Conservation (phyloP, 2,329 filamentous ascomycete genomes). For the Incumbomyces delicatus region DNA sequence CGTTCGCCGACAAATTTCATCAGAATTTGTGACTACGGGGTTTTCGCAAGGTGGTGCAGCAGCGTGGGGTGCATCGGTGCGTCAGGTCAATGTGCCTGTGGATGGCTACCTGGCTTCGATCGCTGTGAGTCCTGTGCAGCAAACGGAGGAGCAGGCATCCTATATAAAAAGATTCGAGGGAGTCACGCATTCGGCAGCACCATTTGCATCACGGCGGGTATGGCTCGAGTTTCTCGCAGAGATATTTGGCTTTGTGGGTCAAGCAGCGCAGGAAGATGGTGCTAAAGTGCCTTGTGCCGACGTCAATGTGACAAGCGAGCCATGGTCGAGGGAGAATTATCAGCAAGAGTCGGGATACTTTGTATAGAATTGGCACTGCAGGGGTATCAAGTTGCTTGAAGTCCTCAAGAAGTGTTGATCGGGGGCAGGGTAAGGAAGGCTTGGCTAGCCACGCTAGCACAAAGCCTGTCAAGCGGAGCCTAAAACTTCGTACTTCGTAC, state of each 20-base stretch:
- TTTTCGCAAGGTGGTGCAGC: conserved; percentile 40
- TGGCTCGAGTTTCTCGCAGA: conserved; percentile 22
- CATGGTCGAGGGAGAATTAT: too few relatives aligned
- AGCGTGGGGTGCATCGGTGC: conserved; percentile 33
- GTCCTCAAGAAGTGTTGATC: too few relatives aligned
- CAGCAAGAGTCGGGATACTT: too few relatives aligned
- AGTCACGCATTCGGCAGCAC: conserved; percentile 23
- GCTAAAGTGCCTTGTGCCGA: too few relatives aligned
- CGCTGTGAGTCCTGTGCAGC: conserved; percentile 16
- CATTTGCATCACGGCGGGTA: conserved; percentile 23
- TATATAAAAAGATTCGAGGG: conserved; percentile 22
- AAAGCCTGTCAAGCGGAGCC: too few relatives aligned
- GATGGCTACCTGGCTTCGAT: conserved; percentile 28
- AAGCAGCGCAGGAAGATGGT: too few relatives aligned
- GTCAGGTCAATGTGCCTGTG: conserved; percentile 24
- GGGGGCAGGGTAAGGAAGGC: too few relatives aligned
- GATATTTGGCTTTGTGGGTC: conserved; percentile 3
- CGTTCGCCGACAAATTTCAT: conserved; percentile 30
- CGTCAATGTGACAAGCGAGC: too few relatives aligned
- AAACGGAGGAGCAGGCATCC: conserved; percentile 10
- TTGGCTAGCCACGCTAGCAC: too few relatives aligned
- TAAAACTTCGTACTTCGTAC: too few relatives aligned
- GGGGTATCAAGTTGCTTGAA: too few relatives aligned
- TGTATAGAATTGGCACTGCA: too few relatives aligned
- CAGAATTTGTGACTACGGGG: conserved; percentile 37